Percentiles rank a stretch among this genome's conserved stretches.
Evolutionary conservation across 1,284 basidiomycete genomes (phyloP).

Genomic region (Ceratobasidium sp.): DNA sequence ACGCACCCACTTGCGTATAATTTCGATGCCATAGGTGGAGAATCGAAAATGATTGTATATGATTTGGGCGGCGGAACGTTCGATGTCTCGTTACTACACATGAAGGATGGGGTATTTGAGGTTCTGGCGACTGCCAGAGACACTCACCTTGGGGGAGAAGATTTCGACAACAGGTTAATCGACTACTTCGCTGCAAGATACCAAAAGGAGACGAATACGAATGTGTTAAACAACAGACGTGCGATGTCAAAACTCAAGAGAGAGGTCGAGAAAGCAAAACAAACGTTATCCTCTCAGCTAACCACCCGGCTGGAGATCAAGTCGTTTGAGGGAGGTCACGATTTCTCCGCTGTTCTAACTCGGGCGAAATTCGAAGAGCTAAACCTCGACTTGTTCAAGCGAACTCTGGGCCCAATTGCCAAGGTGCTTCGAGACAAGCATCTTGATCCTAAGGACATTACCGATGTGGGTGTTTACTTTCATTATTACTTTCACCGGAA

Average conservation of each 20-base stretch:
- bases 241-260: constrained; percentile 67
- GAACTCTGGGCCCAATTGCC: constrained; percentile 70
- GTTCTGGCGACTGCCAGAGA: constrained; percentile 31
- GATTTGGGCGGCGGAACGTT: constrained; percentile 68
- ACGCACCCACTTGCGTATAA: too few relatives aligned
- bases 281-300: constrained; percentile 68
- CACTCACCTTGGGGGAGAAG: constrained; percentile 68
- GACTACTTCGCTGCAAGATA: constrained; percentile 65
- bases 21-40: constrained; percentile 60
- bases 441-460: constrained; percentile 58
- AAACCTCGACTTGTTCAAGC: constrained; percentile 72
- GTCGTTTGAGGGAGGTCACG: constrained; percentile 69
- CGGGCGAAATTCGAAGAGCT: constrained; percentile 73
- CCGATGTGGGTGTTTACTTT: constrained; percentile 57
- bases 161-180: constrained; percentile 70
- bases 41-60: constrained; percentile 70
- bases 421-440: constrained; percentile 64
- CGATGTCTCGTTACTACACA: constrained; percentile 69
- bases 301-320: constrained; percentile 70
- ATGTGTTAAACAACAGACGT: constrained; percentile 65
- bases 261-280: constrained; percentile 66
- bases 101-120: constrained; percentile 61
- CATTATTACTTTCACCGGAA: too few relatives aligned
- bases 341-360: constrained; percentile 66
- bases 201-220: constrained; percentile 64